A percentile compares a stretch with the other conserved stretches of the same genome.
Evolutionary conservation across 2,329 filamentous ascomycete genomes (phyloP).

Genomic region (Aspergillus sp.): DNA sequence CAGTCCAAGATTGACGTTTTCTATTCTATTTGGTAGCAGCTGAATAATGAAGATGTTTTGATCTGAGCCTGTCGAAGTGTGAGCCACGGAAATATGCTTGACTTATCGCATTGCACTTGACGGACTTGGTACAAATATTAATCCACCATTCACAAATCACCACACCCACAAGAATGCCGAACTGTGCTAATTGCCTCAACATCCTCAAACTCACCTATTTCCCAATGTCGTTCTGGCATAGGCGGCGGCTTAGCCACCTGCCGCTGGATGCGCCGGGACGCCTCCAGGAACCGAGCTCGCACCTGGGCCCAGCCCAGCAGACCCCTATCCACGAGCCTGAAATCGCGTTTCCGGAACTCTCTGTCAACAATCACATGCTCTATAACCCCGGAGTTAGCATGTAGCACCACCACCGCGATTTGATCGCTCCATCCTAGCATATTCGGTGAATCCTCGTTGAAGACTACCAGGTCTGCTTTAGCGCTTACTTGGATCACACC

Average conservation of each 20-base stretch:
- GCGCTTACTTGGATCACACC: not conserved
- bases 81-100: too few species aligned
- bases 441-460: constrained; percentile 41
- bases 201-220: not conserved
- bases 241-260: not conserved
- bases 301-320: not conserved
- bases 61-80: too few species aligned
- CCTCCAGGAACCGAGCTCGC: not conserved
- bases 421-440: constrained; percentile 50
- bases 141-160: too few species aligned
- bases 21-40: too few species aligned
- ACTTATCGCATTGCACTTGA: too few species aligned
- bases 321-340: not conserved
- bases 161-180: too few species aligned
- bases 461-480: constrained; percentile 40
- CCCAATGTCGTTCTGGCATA: not conserved
- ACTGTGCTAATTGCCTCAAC: not conserved
- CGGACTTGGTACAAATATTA: too few species aligned
- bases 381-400: constrained; percentile 16
- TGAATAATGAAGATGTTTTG: too few species aligned
- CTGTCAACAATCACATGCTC: not conserved
- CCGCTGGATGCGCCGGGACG: not conserved
- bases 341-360: not conserved
- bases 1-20: too few species aligned
- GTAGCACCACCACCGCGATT: constrained; percentile 49